Percentiles rank a stretch among this genome's conserved stretches.
phyloP scores from a whole-genome alignment of 495 filamentous ascomycete species.

The Copromyces sp. region DNA sequence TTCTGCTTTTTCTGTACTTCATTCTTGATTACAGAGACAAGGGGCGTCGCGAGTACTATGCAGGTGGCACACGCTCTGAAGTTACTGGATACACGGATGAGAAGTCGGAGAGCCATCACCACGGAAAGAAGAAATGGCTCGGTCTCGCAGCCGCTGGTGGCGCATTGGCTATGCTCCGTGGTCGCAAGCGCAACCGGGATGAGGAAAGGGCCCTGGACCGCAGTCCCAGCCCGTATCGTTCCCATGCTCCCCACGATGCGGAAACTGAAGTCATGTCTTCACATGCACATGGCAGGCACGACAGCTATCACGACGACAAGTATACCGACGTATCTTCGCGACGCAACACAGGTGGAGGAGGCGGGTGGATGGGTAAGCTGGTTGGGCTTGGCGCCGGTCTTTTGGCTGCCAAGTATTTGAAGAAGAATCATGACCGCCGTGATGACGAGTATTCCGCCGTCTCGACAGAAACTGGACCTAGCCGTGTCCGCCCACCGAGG shows the following conservation, averaged over 20 bases:
- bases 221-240: slow-evolving; percentile 19
- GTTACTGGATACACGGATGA: slow-evolving; percentile 16
- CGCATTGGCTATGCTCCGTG: slow-evolving; percentile 43
- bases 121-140: slow-evolving; percentile 40
- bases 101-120: slow-evolving; percentile 15
- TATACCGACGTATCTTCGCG: slow-evolving; percentile 30
- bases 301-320: slow-evolving; percentile 54
- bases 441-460: slow-evolving; percentile 51
- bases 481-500: slow-evolving; percentile 26
- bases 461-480: slow-evolving; percentile 38
- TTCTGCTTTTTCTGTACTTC: slow-evolving; percentile 60
- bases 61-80: neutral
- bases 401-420: slow-evolving; percentile 54
- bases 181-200: slow-evolving; percentile 32
- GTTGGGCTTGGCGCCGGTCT: slow-evolving; percentile 56
- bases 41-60: slow-evolving; percentile 10
- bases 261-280: slow-evolving; percentile 40
- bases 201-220: slow-evolving; percentile 24
- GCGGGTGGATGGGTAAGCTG: slow-evolving; percentile 55
- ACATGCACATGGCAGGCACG: slow-evolving; percentile 31
- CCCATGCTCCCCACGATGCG: slow-evolving; percentile 24
- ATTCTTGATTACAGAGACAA: slow-evolving; percentile 58
- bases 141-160: slow-evolving; percentile 51
- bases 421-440: slow-evolving; percentile 46
- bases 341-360: slow-evolving; percentile 22